Evolutionary conservation across 306 rosid species (phyloP), one percentile per base, ranked within the genome.

Genomic region (Malus domestica): DNA sequence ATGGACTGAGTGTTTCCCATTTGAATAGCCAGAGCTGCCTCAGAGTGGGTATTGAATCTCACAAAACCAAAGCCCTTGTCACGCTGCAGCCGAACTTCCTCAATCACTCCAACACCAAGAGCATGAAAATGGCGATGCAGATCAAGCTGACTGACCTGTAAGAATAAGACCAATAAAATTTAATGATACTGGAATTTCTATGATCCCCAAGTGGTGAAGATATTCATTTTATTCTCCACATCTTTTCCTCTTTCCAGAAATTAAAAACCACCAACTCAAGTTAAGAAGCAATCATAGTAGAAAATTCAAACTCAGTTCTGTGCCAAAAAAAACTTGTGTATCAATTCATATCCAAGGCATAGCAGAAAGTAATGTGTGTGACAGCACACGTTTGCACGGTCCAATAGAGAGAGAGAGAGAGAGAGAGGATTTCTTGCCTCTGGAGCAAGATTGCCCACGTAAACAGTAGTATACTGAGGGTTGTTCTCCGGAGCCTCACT

Each of bases 11-110:
- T 12, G 76, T 95, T 95, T 67, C 98, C 98, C 84, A 92, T 79
- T 84, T 95, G 98, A 86, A 95, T 95, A 54, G 97, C 98, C 80
- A 92, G 80, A 79, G 97, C 95, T 79, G 98, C 97, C 90, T 95
- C 98, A 4, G 92, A 85, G 54, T 92, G 98, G 29, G 87, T 84
- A 81, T 84, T 86, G 69, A 81, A 95, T 81, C 98, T 89, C 86
- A 95, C 98, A 80, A 95, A 95, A 64, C 98, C 98, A 89, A 95
- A 95, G 52, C 98, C 98, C 76, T 95, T 95, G 59, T 95, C 98
- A 38, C 96, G 93, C 84, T 95, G 98, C 67, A 95, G 89, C 57
- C 98, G 93, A 10, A 95, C 97, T 87, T 95, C 98, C 85, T 95
- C 98, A 62, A 95, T 88, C 42, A 90, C 88, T 38, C 98, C 98